These are phyloP conservation scores for Rhodotorula sp. DNA, from an alignment of 1,284 basidiomycete species.

Conservation along the genomic window DNA sequence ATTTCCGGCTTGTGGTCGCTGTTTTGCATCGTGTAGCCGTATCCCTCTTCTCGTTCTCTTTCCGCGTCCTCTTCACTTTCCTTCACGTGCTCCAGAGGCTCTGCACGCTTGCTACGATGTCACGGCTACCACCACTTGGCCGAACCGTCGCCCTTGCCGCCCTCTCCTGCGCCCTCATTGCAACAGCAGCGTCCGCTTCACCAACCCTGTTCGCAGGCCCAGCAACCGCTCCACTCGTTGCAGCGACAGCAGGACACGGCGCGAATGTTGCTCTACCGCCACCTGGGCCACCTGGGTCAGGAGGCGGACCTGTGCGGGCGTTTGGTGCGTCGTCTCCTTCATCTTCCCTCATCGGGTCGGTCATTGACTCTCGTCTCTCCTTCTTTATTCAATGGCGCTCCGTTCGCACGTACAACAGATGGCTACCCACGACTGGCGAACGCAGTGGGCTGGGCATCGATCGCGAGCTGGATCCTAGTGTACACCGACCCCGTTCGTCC, in stretches of 20 bases:
- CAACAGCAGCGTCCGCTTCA: no score
- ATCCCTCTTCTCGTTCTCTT: neutral
- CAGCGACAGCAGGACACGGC: neutral
- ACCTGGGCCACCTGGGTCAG: constrained; percentile 2
- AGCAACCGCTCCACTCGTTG: neutral
- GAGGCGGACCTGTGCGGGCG: neutral
- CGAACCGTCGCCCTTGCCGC: neutral
- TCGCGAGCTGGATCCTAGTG: constrained; percentile 41
- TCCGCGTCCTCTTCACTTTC: neutral
- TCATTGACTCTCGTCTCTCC: neutral
- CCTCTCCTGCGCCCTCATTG: neutral
- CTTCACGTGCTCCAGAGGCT: neutral
- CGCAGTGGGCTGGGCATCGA: constrained; percentile 24
- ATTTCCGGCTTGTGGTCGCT: no score
- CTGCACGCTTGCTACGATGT: neutral
- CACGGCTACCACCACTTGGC: neutral
- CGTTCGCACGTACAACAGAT: constrained; percentile 5
- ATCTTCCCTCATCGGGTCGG: no score
- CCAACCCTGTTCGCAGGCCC: no score
- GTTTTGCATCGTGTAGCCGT: neutral
- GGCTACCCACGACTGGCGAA: constrained; percentile 20
- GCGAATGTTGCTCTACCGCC: neutral
- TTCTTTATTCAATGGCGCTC: neutral
- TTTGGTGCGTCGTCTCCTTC: neutral
- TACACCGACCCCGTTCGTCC: constrained; percentile 35